phyloP scores from a whole-genome alignment of 2,329 filamentous ascomycete species.

The Ophiocordyceps robertsii region DNA sequence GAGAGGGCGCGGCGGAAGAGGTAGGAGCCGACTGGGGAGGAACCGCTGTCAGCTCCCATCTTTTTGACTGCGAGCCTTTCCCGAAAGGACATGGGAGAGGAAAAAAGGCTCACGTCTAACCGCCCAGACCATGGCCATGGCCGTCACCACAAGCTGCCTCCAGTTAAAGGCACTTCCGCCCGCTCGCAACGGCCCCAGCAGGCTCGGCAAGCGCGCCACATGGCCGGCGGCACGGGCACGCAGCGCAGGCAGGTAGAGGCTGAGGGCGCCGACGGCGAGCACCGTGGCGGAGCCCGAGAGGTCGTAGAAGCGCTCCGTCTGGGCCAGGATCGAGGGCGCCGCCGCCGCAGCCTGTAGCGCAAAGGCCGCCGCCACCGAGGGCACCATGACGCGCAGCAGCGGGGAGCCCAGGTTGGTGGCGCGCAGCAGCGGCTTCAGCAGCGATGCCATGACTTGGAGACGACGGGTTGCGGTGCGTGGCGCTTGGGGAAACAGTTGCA shows the following conservation, averaged over 20 bases:
- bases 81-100: too few relatives aligned
- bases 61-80: too few relatives aligned
- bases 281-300: slow-evolving; percentile 53
- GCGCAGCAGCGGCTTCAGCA: slow-evolving; percentile 35
- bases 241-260: slow-evolving; percentile 46
- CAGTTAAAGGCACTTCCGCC: slow-evolving; percentile 34
- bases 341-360: slow-evolving; percentile 49
- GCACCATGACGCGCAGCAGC: slow-evolving; percentile 48
- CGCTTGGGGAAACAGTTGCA: too few relatives aligned
- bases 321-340: slow-evolving; percentile 43
- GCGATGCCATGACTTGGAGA: too few relatives aligned
- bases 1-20: slow-evolving; percentile 48
- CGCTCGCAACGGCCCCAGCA: slow-evolving; percentile 3
- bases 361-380: slow-evolving; percentile 47
- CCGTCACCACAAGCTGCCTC: slow-evolving; percentile 33
- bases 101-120: slow-evolving; percentile 42
- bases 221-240: slow-evolving; percentile 32
- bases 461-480: too few relatives aligned
- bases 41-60: background rate
- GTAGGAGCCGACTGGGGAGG: slow-evolving; percentile 46
- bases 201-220: slow-evolving; percentile 17
- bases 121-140: slow-evolving; percentile 40
- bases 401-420: slow-evolving; percentile 48
- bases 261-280: slow-evolving; percentile 48
- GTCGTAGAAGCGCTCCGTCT: slow-evolving; percentile 57